Evolutionary conservation across 163 green algal species (phyloP), one percentile per base, ranked within the genome.

Genomic region (Chloromonas sp.): DNA sequence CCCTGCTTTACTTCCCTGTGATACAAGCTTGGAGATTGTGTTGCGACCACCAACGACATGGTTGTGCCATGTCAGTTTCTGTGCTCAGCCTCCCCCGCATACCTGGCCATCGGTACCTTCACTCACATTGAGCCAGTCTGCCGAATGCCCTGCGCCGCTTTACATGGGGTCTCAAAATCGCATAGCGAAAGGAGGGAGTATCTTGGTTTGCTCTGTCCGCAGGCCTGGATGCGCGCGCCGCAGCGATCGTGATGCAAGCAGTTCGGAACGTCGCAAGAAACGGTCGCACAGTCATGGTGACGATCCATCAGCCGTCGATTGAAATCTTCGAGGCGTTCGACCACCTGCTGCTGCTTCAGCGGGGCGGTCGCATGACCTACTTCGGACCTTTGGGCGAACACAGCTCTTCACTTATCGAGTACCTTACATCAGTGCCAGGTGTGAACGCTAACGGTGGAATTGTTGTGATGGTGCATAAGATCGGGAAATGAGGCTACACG

Each of bases 221-320:
- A 89, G 88, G 92, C 80, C 86, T 93, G 82, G 90, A 93, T 74
- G 83, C 89, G 15, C 82, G 88, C 58, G 81, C 86, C 0, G 90
- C 90, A 0, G 77, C 83, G 57, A 87, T 89, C 60, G 87, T 97
- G 13, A 89, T 95, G 83, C 74, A 83, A 3, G 87, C 86, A 1
- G 86, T 97, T 61, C 84, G 89, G 58, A 87, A 88, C 82, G 88
- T 96, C 61, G 91, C 88, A 0, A 71, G 79, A 14, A 85, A 85
- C 74, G 87, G 89, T 58, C 85, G 89, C 61, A 96, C 93, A 15
- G 92, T 94, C 2, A 90, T 95, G 81, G 83, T 88, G 60, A 97
- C 94, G 81, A 96, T 98, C 84, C 95, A 97, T 88, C 94, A 97
- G 85, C 95, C 95, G 61, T 93, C 86, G 80, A 91, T 88, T 8